A percentile compares a stretch with the other conserved stretches of the same genome.
Conservation (phyloP, 805 yeast species). For the Teunomyces pallodes region DNA sequence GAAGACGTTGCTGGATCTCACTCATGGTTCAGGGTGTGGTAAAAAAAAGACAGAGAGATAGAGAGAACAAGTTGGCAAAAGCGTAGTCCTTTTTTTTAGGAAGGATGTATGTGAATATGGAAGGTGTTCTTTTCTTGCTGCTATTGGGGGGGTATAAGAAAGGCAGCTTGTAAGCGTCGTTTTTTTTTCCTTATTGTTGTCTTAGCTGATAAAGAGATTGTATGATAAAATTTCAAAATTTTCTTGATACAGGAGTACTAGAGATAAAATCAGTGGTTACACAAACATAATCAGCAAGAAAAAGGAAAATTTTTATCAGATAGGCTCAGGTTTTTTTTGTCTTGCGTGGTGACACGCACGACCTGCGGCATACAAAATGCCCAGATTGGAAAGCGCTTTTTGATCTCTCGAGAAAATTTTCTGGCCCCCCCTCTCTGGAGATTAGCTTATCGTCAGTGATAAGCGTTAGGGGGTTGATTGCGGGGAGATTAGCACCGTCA, state of each 20-base stretch:
- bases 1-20: constrained; percentile 19
- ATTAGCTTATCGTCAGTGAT: neutral
- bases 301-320: neutral
- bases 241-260: constrained; percentile 3
- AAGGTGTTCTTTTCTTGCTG: neutral
- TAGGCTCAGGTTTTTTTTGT: neutral
- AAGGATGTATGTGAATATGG: neutral
- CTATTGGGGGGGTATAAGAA: neutral
- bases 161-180: neutral
- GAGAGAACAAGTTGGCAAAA: neutral
- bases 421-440: neutral
- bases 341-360: neutral
- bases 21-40: constrained; percentile 8
- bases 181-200: neutral
- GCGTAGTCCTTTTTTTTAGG: too few species aligned
- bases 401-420: neutral
- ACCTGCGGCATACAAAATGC: constrained; percentile 1
- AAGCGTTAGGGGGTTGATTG: neutral
- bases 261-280: constrained; percentile 3
- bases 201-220: constrained; percentile 2
- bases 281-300: constrained; percentile 1
- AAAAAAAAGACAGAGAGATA: neutral
- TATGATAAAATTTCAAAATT: constrained; percentile 1
- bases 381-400: neutral
- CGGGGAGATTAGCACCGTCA: neutral